Evolutionary conservation across 1,139 yeast genomes (phyloP), one percentile per base, ranked within the genome.

Genomic region (Nakaseomyces bracarensis): DNA sequence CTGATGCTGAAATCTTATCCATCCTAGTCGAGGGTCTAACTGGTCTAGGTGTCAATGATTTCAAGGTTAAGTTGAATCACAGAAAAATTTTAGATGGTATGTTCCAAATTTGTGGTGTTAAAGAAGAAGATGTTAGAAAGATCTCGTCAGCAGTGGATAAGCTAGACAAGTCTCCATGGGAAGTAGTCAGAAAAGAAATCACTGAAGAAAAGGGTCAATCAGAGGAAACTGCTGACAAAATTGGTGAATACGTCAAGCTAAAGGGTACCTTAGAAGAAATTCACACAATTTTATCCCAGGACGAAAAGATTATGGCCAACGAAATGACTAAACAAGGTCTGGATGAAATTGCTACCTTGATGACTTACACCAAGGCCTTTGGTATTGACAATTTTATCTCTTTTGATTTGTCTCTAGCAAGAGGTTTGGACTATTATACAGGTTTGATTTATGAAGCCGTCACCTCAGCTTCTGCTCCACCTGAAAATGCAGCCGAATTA

Each of bases 381-480:
- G 82, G 73, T 14, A 78, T 86, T 49, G 72, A 72, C 41, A 52
- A 72, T 11, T 74, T 64, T 63, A 69, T 86, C 46, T 82, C 91
- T 13, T 89, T 91, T 55, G 98, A 91, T 63, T 72, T 91, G 64
- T 89, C 97, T 3, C 71, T 91, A 51, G 98, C 98, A 27, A 80
- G 98, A 71, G 98, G 98, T 40, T 75, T 91, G 58, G 98, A 91
- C 66, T 91, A 91, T 66, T 91, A 91, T 68, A 91, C 98, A 20
- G 98, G 98, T 34, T 74, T 91, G 51, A 91, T 91, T 53, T 91
- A 86, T 64, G 98, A 91, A 66, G 96, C 93, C 37, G 96, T 91
- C 40, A 91, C 97, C 20, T 74, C 80, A 18, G 96, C 89, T 30
- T 84, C 96, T 36, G 96, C 96, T 16, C 95, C 98, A 21, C 98